phyloP scores from a whole-genome alignment of 2,329 filamentous ascomycete genomes.

The Trichoderma lentiforme region DNA sequence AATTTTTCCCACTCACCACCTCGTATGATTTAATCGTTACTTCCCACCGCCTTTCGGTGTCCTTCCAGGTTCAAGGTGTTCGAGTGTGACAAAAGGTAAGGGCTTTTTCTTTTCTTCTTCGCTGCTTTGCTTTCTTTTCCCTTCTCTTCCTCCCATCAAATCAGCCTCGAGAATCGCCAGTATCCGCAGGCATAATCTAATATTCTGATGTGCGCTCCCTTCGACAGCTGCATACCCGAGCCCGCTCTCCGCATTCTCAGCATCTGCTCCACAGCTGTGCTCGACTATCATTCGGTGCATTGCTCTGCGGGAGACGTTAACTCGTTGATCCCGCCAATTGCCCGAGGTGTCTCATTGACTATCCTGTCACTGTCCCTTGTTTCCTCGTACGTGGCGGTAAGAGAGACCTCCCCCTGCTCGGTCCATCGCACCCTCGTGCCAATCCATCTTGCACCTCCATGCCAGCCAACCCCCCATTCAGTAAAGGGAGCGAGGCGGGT shows the following conservation, averaged over 20 bases:
- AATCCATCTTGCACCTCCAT: slow-evolving; percentile 22
- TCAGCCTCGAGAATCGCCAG: slow-evolving; percentile 1
- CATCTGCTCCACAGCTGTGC: slow-evolving; percentile 41
- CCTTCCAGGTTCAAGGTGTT: slow-evolving; percentile 5
- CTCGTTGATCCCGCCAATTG: slow-evolving; percentile 58
- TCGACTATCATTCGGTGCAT: slow-evolving; percentile 42
- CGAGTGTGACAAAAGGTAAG: slow-evolving; percentile 15
- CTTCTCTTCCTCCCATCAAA: not conserved
- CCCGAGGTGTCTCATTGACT: slow-evolving; percentile 38
- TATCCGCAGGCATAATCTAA: slow-evolving; percentile 26
- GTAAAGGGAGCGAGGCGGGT: slow-evolving; percentile 28
- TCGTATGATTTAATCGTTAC: slow-evolving; percentile 19
- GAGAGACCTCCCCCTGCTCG: slow-evolving; percentile 32
- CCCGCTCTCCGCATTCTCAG: slow-evolving; percentile 33
- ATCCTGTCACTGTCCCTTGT: slow-evolving; percentile 38
- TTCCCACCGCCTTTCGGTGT: slow-evolving; percentile 12
- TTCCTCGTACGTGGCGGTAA: slow-evolving; percentile 50
- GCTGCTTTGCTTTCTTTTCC: not conserved
- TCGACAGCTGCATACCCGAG: slow-evolving; percentile 38
- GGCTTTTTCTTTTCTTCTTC: not conserved
- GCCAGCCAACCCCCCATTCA: slow-evolving; percentile 27
- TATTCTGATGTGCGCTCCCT: slow-evolving; percentile 20
- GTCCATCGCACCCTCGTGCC: slow-evolving; percentile 20
- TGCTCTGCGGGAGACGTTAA: slow-evolving; percentile 60
- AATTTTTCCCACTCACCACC: slow-evolving; percentile 10